These are phyloP conservation scores for Zelopaecilomyces penicillatus DNA, from an alignment of 2,329 filamentous ascomycete genomes.

Conservation along the genomic window DNA sequence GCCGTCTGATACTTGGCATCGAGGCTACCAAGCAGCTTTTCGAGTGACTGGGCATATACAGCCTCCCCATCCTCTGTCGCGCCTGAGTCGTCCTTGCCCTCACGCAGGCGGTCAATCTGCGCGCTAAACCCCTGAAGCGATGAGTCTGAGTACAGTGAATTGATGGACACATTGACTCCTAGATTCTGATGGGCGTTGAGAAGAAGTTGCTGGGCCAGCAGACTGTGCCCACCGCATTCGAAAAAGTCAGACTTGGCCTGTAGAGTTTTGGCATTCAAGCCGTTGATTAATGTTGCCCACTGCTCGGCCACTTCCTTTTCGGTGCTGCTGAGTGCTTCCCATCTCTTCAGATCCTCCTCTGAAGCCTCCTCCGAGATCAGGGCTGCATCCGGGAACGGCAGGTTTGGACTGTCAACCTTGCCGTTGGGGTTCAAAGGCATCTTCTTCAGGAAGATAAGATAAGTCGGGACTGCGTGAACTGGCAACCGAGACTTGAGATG, in stretches of 20 bases:
- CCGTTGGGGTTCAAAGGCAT: slow-evolving; percentile 61
- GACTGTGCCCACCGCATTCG: slow-evolving; percentile 30
- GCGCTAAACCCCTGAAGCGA: slow-evolving; percentile 20
- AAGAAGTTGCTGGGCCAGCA: slow-evolving; percentile 65
- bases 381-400: slow-evolving; percentile 72
- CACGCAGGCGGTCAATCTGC: slow-evolving; percentile 22
- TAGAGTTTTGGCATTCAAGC: slow-evolving; percentile 60
- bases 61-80: slow-evolving; percentile 36
- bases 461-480: slow-evolving; percentile 25
- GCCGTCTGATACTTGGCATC: slow-evolving; percentile 29
- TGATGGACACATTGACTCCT: slow-evolving; percentile 23
- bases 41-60: slow-evolving; percentile 45
- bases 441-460: slow-evolving; percentile 29
- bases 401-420: slow-evolving; percentile 68
- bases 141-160: slow-evolving; percentile 21
- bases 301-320: slow-evolving; percentile 41
- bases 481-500: slow-evolving; percentile 56
- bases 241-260: slow-evolving; percentile 29
- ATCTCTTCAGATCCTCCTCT: slow-evolving; percentile 39
- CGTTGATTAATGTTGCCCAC: slow-evolving; percentile 64
- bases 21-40: slow-evolving; percentile 41
- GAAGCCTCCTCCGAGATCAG: slow-evolving; percentile 42
- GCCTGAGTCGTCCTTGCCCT: slow-evolving; percentile 14
- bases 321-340: slow-evolving; percentile 31
- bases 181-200: slow-evolving; percentile 40